Base-by-base conservation (phyloP, 371 early-diverging fungal species). In the Lichtheimia corymbifera region DNA sequence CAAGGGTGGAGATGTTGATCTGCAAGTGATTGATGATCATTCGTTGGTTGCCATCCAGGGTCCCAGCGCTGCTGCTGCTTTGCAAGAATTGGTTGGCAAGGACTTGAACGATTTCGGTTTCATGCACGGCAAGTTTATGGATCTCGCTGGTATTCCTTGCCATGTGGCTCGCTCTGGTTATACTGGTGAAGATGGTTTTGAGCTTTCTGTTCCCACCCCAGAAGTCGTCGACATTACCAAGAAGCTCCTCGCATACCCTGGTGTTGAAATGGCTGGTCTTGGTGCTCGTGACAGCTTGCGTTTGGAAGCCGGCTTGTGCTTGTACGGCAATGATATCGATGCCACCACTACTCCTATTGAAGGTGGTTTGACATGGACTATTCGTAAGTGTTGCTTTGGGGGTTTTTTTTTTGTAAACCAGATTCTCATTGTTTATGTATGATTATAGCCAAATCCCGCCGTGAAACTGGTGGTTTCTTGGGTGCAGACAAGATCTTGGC, bases 131-230 rank as follows among this genome's bases (percentile, higher is more conserved):
- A 78, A 83, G 55, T 65, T 73, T 61, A 72, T 95, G 72, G 86
- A 87, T 5, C 73, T 97, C 56, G 84, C 80, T 50, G 95, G 94
- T 55, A 81, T 93, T 22, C 85, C 85, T 12, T 91, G 90, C 68
- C 95, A 95, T 65, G 88, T 97, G 30, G 92, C 97, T 42, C 91
- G 99, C 44, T 95, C 93, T 35, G 99, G 99, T 20, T 98, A 98
- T 82, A 98, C 99, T 57, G 99, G 99, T 54, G 99, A 98, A 77
- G 99, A 98, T 76, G 99, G 99, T n/a, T 97, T 98, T 70, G 99
- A 98, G 91, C 91, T 97, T 63, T 93, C 95, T 12, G 87, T 98
- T 55, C 88, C 92, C 24, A 80, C 87, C 5, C 68, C 73, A 44
- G 85, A 91, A 35, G 88, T 87, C 14, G 84, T 85, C 17, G 66